phyloP scores from a whole-genome alignment of 2,329 filamentous ascomycete genomes.

The Neonectria ditissima region DNA sequence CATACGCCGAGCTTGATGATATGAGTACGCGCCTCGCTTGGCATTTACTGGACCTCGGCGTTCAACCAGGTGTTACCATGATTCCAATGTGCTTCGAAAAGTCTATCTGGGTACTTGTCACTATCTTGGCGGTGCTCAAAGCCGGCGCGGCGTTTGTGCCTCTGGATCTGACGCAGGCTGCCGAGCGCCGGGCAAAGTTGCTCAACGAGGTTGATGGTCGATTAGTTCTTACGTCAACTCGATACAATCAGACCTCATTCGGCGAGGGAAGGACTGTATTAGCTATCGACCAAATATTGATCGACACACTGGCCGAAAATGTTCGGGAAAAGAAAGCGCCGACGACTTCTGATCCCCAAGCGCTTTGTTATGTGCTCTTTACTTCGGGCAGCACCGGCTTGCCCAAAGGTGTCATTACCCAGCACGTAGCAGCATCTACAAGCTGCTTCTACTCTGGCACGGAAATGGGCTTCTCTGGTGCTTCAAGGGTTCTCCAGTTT shows the following conservation, averaged over 20 bases:
- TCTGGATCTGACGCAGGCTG: slow-evolving; percentile 48
- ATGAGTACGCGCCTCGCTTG: slow-evolving; percentile 49
- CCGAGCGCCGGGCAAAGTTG: slow-evolving; percentile 2
- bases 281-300: not conserved
- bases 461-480: slow-evolving; percentile 11
- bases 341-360: not conserved
- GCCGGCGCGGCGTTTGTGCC: slow-evolving; percentile 59
- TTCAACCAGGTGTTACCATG: slow-evolving; percentile 60
- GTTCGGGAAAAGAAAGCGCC: too few relatives aligned
- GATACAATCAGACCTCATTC: too few relatives aligned
- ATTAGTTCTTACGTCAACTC: slow-evolving; percentile 10
- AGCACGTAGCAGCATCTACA: slow-evolving; percentile 14
- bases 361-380: slow-evolving; percentile 39
- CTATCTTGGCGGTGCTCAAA: slow-evolving; percentile 73
- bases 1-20: slow-evolving; percentile 36
- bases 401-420: slow-evolving; percentile 42
- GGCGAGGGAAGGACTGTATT: not conserved
- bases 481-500: slow-evolving; percentile 21
- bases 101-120: slow-evolving; percentile 60
- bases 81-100: slow-evolving; percentile 75
- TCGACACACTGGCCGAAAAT: too few relatives aligned
- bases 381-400: slow-evolving; percentile 46
- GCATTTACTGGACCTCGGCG: slow-evolving; percentile 59
- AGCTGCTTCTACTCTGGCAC: slow-evolving; percentile 17
- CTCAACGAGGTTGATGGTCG: slow-evolving; percentile 6